These are phyloP conservation scores for Cercophora scortea DNA, from an alignment of 495 filamentous ascomycete species.

Conservation along the genomic window DNA sequence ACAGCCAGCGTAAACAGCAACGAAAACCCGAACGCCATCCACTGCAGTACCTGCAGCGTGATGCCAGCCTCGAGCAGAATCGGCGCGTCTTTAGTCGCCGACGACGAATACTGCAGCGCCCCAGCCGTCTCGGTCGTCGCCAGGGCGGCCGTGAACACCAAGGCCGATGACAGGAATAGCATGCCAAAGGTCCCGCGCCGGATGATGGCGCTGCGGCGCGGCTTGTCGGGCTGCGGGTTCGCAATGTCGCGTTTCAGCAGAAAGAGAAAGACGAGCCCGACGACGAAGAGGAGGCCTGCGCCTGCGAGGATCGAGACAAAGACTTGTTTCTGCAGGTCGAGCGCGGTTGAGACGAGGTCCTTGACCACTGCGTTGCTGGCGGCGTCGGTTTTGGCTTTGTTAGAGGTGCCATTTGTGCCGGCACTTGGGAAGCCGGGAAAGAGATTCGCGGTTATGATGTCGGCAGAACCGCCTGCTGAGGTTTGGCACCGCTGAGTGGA, in stretches of 20 bases:
- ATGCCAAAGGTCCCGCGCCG: conserved; percentile 14
- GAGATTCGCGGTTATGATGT: conserved; percentile 3
- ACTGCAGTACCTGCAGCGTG: conserved; percentile 27
- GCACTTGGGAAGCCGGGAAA: conserved; percentile 2
- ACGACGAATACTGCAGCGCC: conserved; percentile 13
- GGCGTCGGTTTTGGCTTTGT: not conserved
- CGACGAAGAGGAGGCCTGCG: conserved; percentile 14
- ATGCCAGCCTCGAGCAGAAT: conserved; percentile 16
- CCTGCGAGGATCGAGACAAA: conserved; percentile 17
- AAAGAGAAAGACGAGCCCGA: conserved; percentile 24
- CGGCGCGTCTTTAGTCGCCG: conserved; percentile 1
- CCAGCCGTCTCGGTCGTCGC: conserved; percentile 17
- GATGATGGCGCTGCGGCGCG: conserved; percentile 9
- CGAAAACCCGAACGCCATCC: conserved; percentile 23
- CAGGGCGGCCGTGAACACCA: conserved; percentile 16
- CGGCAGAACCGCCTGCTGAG: conserved; percentile 5
- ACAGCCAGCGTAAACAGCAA: conserved; percentile 15
- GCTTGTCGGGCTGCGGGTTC: conserved; percentile 6
- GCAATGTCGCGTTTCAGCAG: conserved; percentile 11
- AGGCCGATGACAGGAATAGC: conserved; percentile 13
- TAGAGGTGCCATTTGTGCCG: not conserved
- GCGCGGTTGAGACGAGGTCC: conserved; percentile 15
- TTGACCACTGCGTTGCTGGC: not conserved
- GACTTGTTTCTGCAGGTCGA: conserved; percentile 16
- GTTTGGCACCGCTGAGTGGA: conserved; percentile 14